Conservation (phyloP, 768 basidiomycete genomes). For the Boletellus emodensis region DNA sequence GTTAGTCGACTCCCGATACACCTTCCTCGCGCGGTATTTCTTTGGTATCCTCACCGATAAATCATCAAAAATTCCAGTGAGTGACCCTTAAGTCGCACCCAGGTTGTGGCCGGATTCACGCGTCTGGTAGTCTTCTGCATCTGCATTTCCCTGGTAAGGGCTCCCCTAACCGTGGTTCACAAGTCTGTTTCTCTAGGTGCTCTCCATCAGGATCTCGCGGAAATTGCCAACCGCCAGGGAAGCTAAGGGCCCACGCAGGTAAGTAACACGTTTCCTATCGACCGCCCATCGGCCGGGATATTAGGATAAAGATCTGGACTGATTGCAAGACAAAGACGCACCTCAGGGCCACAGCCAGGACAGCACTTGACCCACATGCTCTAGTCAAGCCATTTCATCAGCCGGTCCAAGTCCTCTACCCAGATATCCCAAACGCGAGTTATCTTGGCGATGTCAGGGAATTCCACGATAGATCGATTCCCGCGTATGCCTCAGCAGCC, state of each 20-base stretch:
- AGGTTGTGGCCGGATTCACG: too few relatives aligned
- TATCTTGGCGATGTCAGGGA: neutral
- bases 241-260: slow-evolving; percentile 22
- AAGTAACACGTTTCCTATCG: slow-evolving; percentile 26
- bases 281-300: neutral
- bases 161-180: too few relatives aligned
- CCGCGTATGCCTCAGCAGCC: slow-evolving; percentile 35
- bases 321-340: slow-evolving; percentile 19
- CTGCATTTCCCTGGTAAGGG: too few relatives aligned
- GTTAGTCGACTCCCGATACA: too few relatives aligned
- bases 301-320: too few relatives aligned
- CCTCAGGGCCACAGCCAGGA: slow-evolving; percentile 44
- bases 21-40: too few relatives aligned
- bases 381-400: slow-evolving; percentile 56
- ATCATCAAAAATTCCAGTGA: too few relatives aligned
- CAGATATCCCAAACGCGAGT: slow-evolving; percentile 27
- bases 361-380: slow-evolving; percentile 45
- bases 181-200: too few relatives aligned
- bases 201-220: too few relatives aligned
- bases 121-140: too few relatives aligned
- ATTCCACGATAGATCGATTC: slow-evolving; percentile 10
- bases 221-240: slow-evolving; percentile 1
- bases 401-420: slow-evolving; percentile 29
- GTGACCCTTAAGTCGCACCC: too few relatives aligned
- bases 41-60: too few relatives aligned